These are phyloP conservation scores for Ceratobasidium sp. DNA, from an alignment of 1,284 basidiomycete genomes.

Conservation along the genomic window DNA sequence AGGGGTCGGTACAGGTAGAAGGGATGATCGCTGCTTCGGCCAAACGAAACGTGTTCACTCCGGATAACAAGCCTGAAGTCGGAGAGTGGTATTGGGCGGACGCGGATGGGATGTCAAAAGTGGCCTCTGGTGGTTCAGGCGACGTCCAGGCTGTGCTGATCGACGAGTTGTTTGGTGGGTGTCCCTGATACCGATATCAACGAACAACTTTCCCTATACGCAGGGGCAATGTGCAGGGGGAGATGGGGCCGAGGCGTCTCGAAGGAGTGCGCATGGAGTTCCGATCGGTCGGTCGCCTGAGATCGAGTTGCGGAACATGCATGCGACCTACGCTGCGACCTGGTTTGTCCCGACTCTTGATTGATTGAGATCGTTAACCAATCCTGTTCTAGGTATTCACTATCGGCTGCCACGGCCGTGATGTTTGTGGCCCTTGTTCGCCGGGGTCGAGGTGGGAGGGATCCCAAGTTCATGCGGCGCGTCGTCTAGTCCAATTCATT, in stretches of 20 bases:
- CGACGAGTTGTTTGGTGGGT: conserved; percentile 85
- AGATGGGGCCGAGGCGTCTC: conserved; percentile 73
- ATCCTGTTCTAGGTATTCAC: conserved; percentile 56
- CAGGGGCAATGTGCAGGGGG: conserved; percentile 68
- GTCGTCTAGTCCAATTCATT: conserved; percentile 6
- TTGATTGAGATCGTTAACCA: background rate
- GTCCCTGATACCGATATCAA: background rate
- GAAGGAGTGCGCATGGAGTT: conserved; percentile 74
- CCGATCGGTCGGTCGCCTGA: conserved; percentile 88
- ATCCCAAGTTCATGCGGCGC: conserved; percentile 43
- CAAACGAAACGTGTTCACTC: conserved; percentile 83
- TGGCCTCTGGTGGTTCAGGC: conserved; percentile 74
- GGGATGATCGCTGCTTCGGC: conserved; percentile 77
- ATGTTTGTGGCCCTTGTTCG: conserved; percentile 58
- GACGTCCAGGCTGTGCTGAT: conserved; percentile 86
- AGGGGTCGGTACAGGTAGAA: conserved; percentile 70
- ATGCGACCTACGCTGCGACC: conserved; percentile 94
- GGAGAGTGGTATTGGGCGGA: conserved; percentile 95
- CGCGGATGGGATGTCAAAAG: conserved; percentile 81
- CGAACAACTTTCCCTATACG: conserved; percentile 34
- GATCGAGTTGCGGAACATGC: conserved; percentile 93
- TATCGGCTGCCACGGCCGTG: conserved; percentile 57
- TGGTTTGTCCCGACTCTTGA: conserved; percentile 67
- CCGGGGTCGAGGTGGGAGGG: conserved; percentile 49
- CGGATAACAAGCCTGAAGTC: conserved; percentile 83